Evolutionary conservation across 768 basidiomycete species (phyloP), one percentile per base, ranked within the genome.

Genomic region (Lentinula sp.): DNA sequence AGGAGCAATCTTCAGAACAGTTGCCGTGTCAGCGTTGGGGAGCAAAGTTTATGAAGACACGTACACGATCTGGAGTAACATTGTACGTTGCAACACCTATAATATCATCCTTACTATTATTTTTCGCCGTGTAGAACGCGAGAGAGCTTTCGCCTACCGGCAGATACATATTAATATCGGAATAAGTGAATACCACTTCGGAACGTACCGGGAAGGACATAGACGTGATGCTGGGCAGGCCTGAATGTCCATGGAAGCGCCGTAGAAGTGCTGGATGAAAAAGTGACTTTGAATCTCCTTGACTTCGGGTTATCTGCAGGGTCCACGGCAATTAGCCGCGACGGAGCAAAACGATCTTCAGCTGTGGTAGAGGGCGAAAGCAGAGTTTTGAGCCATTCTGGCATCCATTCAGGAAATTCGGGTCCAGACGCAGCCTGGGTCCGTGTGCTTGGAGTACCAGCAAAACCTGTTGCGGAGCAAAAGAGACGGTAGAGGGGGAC

Each of bases 11-110:
- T 98, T 68, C 18, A 32, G 4, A 32, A 7, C 21, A 21, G 28
- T 28, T 3, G 28, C 28, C 28, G 28, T 28, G 28, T 28, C 28
- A 43, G 16, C n/a, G 15, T 43, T 11, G 39, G 39, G 11, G 39
- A 15, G 39, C 11, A 40, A 15, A 15, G 16, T 43, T 43, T n/a
- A 16, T n/a, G n/a, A 40, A 39, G 18, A 34, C 28, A 50, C 88
- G 50, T 69, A 97, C 96, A 72, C 95, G 83, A 70, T 93, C 92
- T n/a, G 97, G 97, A 0, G 95, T 96, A 63, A 98, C 96, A 73
- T 98, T 99, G 71, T 99, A 99, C 5, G 97, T 98, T 37, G 95
- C 96, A 71, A 99, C 98, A 1, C 97, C 97, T 68, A 99, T 95
- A 57, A 99, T 84, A 70, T 98, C 97, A 65, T 89, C 79, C 52